Evolutionary conservation across 768 basidiomycete species (phyloP), one percentile per base, ranked within the genome.

Genomic region (Tremella fuciformis): DNA sequence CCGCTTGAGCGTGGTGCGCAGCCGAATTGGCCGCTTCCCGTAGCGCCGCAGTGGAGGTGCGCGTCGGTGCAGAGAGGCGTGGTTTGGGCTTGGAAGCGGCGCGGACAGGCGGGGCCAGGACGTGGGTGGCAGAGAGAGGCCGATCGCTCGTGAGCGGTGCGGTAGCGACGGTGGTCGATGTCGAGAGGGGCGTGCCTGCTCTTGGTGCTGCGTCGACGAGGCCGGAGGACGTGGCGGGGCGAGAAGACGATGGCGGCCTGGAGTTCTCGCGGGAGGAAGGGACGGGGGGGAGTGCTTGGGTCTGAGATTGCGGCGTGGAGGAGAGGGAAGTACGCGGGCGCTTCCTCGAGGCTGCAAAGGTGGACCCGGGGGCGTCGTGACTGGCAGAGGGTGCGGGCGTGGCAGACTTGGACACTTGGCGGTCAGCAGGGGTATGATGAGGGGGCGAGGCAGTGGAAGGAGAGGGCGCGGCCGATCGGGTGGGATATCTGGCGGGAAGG

Each of bases 271-370:
- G 29, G 11, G 29, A 34, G 11, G 29, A 34, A 34, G 29, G 6
- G 29, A 34, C 29, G 11, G 29, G 29, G 29, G 22, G 42, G 16
- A 46, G 42, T 4, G 22, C 22, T 4, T 46, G 42, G 4, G 22
- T 46, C 42, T 46, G 42, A 46, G 42, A 22, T 46, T 46, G 42
- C n/a, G 42, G 42, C n/a, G 42, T 46, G n/a, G 42, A 46, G 6
- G 42, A 46, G 22, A 46, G 42, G 22, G 42, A 46, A 46, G 42
- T 22, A 15, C 42, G 42, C n/a, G 42, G 22, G 22, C 42, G 42
- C 15, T 46, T 46, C 42, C 22, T 46, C 42, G 42, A 46, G 6
- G 6, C 29, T 11, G 29, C 29, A 34, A 34, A 34, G 29, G 29
- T 34, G 29, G 29, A 4, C 11, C 29, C 29, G 29, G 29, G 11